Conservation (phyloP, 2,329 filamentous ascomycete species). For the Tolypocladium inflatum region DNA sequence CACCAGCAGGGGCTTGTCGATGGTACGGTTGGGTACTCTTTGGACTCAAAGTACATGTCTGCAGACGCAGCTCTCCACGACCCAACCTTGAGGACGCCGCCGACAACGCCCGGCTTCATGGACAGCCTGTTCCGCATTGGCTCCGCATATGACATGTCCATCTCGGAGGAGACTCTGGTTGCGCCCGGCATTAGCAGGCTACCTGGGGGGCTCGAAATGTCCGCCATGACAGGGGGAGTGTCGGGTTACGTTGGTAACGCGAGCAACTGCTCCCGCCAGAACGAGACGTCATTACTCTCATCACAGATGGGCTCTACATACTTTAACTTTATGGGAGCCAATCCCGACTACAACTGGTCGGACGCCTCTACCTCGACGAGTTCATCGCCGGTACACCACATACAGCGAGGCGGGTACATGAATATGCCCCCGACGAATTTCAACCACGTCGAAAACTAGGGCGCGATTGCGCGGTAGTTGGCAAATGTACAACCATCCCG, state of each 20-base stretch:
- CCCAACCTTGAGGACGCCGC: slow-evolving; percentile 41
- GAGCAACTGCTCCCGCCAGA: slow-evolving; percentile 25
- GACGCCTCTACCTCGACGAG: slow-evolving; percentile 27
- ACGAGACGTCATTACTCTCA: slow-evolving; percentile 37
- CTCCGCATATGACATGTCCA: slow-evolving; percentile 26
- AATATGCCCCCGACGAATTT: slow-evolving; percentile 21
- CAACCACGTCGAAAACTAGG: slow-evolving; percentile 6
- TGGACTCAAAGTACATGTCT: slow-evolving; percentile 18
- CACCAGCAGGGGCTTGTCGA: slow-evolving; percentile 28
- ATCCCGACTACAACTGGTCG: slow-evolving; percentile 43
- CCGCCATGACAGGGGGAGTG: slow-evolving; percentile 26
- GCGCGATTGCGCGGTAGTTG: not conserved
- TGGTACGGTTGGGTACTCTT: slow-evolving; percentile 24
- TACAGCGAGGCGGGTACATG: slow-evolving; percentile 23
- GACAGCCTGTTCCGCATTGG: slow-evolving; percentile 30
- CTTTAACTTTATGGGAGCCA: slow-evolving; percentile 25
- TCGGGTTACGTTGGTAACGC: slow-evolving; percentile 35
- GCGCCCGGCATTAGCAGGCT: slow-evolving; percentile 36
- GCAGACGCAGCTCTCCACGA: slow-evolving; percentile 25
- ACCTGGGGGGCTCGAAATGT: slow-evolving; percentile 36
- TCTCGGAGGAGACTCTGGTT: slow-evolving; percentile 38
- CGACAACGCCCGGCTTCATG: slow-evolving; percentile 40
- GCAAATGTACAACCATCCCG: not conserved
- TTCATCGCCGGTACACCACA: slow-evolving; percentile 21
- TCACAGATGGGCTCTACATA: slow-evolving; percentile 32